These are phyloP conservation scores for Pichia scutulata DNA, from an alignment of 805 yeast species.

Conservation along the genomic window DNA sequence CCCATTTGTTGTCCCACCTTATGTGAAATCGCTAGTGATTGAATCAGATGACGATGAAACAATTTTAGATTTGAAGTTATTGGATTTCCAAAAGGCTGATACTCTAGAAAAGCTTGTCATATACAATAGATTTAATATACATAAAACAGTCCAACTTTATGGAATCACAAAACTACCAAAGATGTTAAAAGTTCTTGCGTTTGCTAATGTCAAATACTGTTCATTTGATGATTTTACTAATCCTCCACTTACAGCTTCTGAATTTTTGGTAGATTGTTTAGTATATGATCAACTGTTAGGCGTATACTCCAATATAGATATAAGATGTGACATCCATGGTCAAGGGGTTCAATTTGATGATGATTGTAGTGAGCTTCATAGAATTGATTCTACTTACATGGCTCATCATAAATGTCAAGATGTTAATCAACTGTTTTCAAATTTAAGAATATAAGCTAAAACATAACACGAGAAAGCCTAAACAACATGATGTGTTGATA, in stretches of 20 bases:
- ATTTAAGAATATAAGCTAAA: neutral
- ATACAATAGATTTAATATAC: neutral
- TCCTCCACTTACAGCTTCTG: neutral
- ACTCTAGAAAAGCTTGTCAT: neutral
- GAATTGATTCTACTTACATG: neutral
- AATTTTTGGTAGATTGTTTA: neutral
- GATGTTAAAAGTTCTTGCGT: neutral
- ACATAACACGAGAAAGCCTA: no score
- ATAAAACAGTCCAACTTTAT: neutral
- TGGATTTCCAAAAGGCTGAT: neutral
- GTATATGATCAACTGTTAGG: neutral
- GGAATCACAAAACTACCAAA: neutral
- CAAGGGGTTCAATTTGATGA: neutral
- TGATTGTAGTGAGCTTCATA: neutral
- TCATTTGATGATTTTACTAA: neutral
- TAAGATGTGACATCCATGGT: neutral
- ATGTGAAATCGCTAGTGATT: neutral
- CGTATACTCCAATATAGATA: neutral
- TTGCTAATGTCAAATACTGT: neutral
- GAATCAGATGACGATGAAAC: neutral
- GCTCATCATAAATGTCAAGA: neutral
- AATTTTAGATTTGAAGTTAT: neutral
- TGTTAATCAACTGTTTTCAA: neutral
- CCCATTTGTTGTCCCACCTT: neutral
- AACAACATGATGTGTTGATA: no score